Base-by-base conservation (phyloP, 2,329 filamentous ascomycete species). In the Penicillium sp. region DNA sequence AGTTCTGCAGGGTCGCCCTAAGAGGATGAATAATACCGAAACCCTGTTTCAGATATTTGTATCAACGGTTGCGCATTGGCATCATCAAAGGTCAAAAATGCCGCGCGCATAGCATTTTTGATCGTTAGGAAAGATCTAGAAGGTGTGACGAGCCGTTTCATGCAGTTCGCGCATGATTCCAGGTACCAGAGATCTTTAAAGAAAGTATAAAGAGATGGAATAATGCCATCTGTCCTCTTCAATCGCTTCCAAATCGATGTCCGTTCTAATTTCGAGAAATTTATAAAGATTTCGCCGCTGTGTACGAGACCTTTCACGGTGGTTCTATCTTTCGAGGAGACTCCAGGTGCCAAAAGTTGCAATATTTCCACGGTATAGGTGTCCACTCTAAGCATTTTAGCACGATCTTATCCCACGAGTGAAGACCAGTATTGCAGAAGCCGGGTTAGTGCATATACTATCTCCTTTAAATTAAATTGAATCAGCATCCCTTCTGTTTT, bases 171-270 rank as follows among this genome's bases (percentile, higher is more conserved):
- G n/a, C 44, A 66, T 15, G 53, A 61, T 42, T 66, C 62, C 15
- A 65, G 56, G n/a, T 63, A 67, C 58, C 45, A 58, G 5, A 67
- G 49, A 58, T 67, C 53, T 57, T 66, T 56, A 45, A 64, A 66
- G 33, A 66, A 66, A 15, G 59, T 63, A 54, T 61, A 53, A 0
- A 67, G 61, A 54, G 63, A 67, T 19, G 35, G 65, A 45, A 67
- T 63, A 6, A 53, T 53, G 8, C 49, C 30, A 9, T 24, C 49
- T 24, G n/a, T 53, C 17, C 4, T 53, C 49, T 53, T 24, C 3
- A 53, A 53, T 53, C 30, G 49, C 49, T 53, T 53, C 49, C 10
- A 53, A 53, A 53, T 53, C 49, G 28, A 53, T 15, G 33, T 22
- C 2, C 30, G 33, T 38, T 53, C 28, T 38, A 33, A 53, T 38